A percentile compares a stretch with the other conserved stretches of the same genome.
Conservation (phyloP, 1,139 yeast genomes). For the Hansenula sp. region DNA sequence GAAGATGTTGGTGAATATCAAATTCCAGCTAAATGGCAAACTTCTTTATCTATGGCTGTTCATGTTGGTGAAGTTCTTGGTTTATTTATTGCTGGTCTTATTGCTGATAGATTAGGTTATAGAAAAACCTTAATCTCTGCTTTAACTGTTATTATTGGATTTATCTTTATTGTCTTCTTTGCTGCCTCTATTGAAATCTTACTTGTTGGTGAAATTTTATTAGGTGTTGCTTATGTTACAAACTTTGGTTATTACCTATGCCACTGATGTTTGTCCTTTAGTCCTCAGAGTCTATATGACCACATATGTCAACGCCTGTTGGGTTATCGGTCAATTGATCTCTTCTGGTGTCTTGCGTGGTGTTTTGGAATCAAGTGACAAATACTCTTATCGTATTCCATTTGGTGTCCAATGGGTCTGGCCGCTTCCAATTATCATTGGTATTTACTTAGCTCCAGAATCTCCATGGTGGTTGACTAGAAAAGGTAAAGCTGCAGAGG, state of each 20-base stretch:
- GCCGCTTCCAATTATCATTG: conserved; percentile 6
- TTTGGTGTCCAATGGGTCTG: conserved; percentile 4
- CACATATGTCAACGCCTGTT: conserved; percentile 18
- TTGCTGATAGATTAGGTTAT: conserved; percentile 53
- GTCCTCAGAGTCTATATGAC: conserved; percentile 23
- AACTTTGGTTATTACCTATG: conserved; percentile 17
- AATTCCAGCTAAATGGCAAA: conserved; percentile 23
- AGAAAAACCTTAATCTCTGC: conserved; percentile 44
- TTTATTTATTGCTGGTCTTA: conserved; percentile 46
- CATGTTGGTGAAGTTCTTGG: conserved; percentile 34
- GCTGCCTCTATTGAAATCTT: conserved; percentile 20
- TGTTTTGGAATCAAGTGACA: conserved; percentile 9
- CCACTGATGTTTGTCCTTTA: conserved; percentile 25
- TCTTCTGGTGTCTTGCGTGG: conserved; percentile 8
- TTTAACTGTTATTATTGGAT: not conserved
- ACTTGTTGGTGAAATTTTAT: conserved; percentile 23
- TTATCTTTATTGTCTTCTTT: conserved; percentile 20
- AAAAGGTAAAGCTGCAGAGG: conserved; percentile 1
- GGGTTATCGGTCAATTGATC: conserved; percentile 24
- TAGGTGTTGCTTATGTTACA: conserved; percentile 16
- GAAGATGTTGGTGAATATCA: conserved; percentile 2
- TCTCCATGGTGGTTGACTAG: conserved; percentile 1
- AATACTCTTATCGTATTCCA: conserved; percentile 23
- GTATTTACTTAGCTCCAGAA: conserved; percentile 5
- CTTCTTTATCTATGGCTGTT: conserved; percentile 25